phyloP scores from a whole-genome alignment of 257 asterid genomes.

The Fraxinus quadrangulata region DNA sequence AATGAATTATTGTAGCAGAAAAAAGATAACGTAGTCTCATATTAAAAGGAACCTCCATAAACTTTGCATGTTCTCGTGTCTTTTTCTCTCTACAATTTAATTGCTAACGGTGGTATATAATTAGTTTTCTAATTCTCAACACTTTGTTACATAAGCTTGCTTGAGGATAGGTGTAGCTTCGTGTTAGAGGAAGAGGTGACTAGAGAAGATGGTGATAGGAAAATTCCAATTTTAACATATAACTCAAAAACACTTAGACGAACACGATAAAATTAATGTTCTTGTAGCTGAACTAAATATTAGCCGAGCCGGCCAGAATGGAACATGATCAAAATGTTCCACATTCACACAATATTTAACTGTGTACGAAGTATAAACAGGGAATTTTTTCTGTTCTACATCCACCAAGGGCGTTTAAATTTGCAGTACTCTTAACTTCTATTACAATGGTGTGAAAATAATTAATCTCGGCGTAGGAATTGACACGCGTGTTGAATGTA shows the following conservation, averaged over 20 bases:
- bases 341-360: conserved; percentile 34
- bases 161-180: too few species aligned
- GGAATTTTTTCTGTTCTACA: conserved; percentile 6
- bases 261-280: conserved; percentile 3
- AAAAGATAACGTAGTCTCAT: too few species aligned
- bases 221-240: conserved; percentile 9
- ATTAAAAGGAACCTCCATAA: too few species aligned
- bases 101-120: too few species aligned
- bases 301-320: background rate
- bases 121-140: too few species aligned
- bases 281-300: conserved; percentile 21
- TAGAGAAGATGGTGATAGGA: background rate
- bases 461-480: conserved; percentile 14
- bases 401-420: background rate
- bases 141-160: too few species aligned
- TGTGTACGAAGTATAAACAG: background rate
- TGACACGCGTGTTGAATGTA: conserved; percentile 14
- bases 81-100: too few species aligned
- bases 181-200: too few species aligned
- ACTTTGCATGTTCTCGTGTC: too few species aligned
- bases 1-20: too few species aligned
- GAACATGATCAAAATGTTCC: conserved; percentile 20
- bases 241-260: background rate
- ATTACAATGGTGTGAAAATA: conserved; percentile 22
- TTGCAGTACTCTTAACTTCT: background rate